Conservation (phyloP, 805 yeast genomes). For the Saccharomycopsis vini region DNA sequence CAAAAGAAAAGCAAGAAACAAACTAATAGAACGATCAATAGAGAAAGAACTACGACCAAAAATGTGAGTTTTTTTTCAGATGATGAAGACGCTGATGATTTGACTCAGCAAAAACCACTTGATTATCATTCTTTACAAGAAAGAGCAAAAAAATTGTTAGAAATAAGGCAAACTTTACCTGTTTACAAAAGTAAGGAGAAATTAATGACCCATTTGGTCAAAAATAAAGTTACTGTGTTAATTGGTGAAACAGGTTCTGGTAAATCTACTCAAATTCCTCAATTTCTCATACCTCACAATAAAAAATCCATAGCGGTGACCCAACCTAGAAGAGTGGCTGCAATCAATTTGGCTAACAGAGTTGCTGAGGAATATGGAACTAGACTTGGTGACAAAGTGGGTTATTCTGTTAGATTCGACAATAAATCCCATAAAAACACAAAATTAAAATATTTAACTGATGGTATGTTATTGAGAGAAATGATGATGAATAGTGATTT, state of each 20-base stretch:
- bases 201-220: constrained; percentile 44
- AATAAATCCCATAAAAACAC: constrained; percentile 54
- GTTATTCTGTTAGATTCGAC: constrained; percentile 89
- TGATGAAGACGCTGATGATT: constrained; percentile 9
- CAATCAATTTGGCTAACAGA: constrained; percentile 85
- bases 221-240: constrained; percentile 63
- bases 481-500: constrained; percentile 65
- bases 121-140: constrained; percentile 23
- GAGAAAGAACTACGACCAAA: neutral
- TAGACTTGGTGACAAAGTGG: constrained; percentile 69
- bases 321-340: constrained; percentile 97
- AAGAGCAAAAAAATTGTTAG: constrained; percentile 37
- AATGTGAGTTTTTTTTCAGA: constrained; percentile 8
- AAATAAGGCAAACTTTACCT: constrained; percentile 55
- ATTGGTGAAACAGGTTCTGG: constrained; percentile 99
- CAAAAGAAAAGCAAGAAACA: neutral
- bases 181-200: constrained; percentile 63
- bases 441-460: constrained; percentile 77
- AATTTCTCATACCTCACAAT: constrained; percentile 55
- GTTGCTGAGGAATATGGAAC: constrained; percentile 86
- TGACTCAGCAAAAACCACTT: neutral
- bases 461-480: constrained; percentile 95
- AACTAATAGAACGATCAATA: neutral
- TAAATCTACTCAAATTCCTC: constrained; percentile 95
- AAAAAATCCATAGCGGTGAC: constrained; percentile 74